Conservation (phyloP, 768 basidiomycete species). For the Tricholoma furcatifolium region DNA sequence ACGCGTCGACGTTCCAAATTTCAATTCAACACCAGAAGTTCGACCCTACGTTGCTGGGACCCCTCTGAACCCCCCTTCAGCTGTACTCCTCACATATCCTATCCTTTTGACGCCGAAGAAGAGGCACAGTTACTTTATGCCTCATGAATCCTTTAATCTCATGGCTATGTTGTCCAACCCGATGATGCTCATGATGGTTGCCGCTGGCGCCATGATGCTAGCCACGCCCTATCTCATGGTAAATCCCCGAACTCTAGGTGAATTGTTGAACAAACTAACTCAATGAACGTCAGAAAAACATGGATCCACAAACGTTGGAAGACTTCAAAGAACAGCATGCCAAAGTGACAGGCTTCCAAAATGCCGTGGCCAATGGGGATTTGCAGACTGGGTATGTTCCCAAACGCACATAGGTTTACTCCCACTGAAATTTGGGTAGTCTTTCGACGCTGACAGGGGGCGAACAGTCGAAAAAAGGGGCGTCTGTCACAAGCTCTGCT, state of each 20-base stretch:
- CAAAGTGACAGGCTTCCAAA: conserved; percentile 53
- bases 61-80: conserved; percentile 57
- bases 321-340: conserved; percentile 64
- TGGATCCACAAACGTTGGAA: conserved; percentile 69
- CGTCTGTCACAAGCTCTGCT: not conserved
- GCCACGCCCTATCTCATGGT: conserved; percentile 79
- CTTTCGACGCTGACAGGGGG: conserved; percentile 39
- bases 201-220: conserved; percentile 65
- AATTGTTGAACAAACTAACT: conserved; percentile 9
- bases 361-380: conserved; percentile 57
- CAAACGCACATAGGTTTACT: not conserved
- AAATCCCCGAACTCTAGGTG: not conserved
- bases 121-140: conserved; percentile 64
- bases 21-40: conserved; percentile 41
- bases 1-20: conserved; percentile 61
- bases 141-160: conserved; percentile 71
- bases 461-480: conserved; percentile 13
- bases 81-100: conserved; percentile 59
- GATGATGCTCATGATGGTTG: conserved; percentile 80
- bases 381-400: conserved; percentile 50
- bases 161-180: conserved; percentile 78
- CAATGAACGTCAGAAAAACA: conserved; percentile 54
- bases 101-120: conserved; percentile 53
- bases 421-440: conserved; percentile 25
- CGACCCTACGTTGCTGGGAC: conserved; percentile 69